Evolutionary conservation across 2,329 filamentous ascomycete genomes (phyloP), one percentile per base, ranked within the genome.

Genomic region (Fonsecaea nubica): DNA sequence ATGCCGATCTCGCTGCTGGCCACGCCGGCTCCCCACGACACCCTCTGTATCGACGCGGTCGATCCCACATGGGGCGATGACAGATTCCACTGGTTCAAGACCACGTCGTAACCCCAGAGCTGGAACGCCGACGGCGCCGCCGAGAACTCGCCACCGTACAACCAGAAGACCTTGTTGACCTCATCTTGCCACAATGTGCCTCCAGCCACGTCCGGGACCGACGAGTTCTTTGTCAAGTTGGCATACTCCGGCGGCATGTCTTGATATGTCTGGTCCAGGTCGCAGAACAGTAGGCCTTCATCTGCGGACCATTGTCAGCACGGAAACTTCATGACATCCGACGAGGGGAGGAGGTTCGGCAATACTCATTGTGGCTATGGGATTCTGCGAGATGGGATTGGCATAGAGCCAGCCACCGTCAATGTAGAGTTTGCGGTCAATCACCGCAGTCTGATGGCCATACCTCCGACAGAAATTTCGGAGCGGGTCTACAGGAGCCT

Each of bases 91-190:
- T 81, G 77, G 67, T 89, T 77, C 63, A 85, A 77, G 38, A 87
- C 71, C 5, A 84, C 79, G 70, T 90, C 87, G 76, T 87, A 90
- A 4, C 80, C 78, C 76, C 84, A 87, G 33, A 89, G 81, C 25
- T 77, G 77, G 62, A 85, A 84, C 0, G 80, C 74, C 42, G 79
- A 77, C 0, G 85, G 84, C 1, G 79, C 68, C 4, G 62, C 67
- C 12, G 70, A 69, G 70, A 83, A 85, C 68, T 89, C 84, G 54
- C 88, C 88, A 10, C 87, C 88, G 72, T 85, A 90, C 1, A 87
- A 79, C 73, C 88, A 89, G 58, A 90, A 82, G 52, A 83, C 80
- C 73, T 89, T 88, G 77, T 90, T 90, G 45, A 87, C 80, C 32
- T 83, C 78, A 73, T 90, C 88, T 7, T 82, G 79, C 87, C 87